Base-by-base conservation (phyloP, 306 rosid genomes). In the Mucuna pruriens region DNA sequence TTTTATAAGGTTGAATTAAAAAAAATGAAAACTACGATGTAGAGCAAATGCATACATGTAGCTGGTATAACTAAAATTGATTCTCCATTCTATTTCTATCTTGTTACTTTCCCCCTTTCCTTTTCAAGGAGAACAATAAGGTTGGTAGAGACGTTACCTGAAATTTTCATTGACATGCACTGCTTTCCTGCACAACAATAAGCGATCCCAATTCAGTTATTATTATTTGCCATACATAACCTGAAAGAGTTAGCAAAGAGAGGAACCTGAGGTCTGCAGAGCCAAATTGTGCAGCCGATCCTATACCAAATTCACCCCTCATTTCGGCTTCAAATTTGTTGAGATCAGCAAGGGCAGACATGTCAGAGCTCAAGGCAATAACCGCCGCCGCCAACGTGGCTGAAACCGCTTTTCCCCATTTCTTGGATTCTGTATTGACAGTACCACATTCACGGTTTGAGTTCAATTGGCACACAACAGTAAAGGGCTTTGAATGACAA, bases 281-380 rank as follows among this genome's bases (percentile, higher is more conserved):
- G 20, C 99, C 99, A 73, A 77, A 95, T 23, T 95, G 99, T 1
- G 99, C 99, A 0, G 99, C 99, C 0, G 99, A 95, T 52, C 97
- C 99, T 3, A 91, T 95, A 1, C 99, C 99, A 70, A 95, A 95
- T 84, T 95, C 97, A 71, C 98, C 98, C 58, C 95, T 91, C 0
- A 88, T 38, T 1, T 79, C 91, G 15, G 98, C 98, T 66, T 92
- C 98, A 46, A 23, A 92, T 80, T 91, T 94, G 84, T 94, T 94
- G 75, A 94, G 97, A 74, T 92, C 98, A 71, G 98, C 98, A 63
- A 91, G 63, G 64, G 98, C 92, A 44, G 97, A 85, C 85, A 91
- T 82, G 88, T 83, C 90, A 52, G 90, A 78, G 79, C 78, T 66
- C 46, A 91, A 91, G 84, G 91, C 78, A 81, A 92, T 78, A 75